These are phyloP conservation scores for Hypoxylon sp. DNA, from an alignment of 2,329 filamentous ascomycete genomes.

Conservation along the genomic window DNA sequence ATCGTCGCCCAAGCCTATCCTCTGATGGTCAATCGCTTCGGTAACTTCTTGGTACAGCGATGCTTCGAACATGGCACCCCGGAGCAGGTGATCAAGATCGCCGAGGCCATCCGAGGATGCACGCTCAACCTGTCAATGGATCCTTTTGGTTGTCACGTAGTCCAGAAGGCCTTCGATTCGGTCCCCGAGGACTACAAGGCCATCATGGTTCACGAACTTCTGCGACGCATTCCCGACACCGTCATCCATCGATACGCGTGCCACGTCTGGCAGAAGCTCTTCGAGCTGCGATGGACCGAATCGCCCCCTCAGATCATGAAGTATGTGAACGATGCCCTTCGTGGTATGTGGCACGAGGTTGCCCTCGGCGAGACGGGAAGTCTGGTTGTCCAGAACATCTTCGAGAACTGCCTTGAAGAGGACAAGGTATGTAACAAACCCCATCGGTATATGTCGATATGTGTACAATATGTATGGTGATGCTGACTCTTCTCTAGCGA, in stretches of 20 bases:
- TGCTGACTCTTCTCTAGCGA: slow-evolving; percentile 64
- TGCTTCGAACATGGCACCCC: slow-evolving; percentile 98
- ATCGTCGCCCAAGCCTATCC: slow-evolving; percentile 95
- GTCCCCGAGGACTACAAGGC: slow-evolving; percentile 98
- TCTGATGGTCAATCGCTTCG: slow-evolving; percentile 97
- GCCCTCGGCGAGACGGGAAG: slow-evolving; percentile 97
- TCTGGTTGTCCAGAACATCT: slow-evolving; percentile 98
- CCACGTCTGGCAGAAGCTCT: slow-evolving; percentile 99
- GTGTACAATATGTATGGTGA: not conserved
- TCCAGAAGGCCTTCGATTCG: slow-evolving; percentile 98
- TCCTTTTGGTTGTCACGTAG: slow-evolving; percentile 96
- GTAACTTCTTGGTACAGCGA: slow-evolving; percentile 96
- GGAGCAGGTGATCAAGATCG: slow-evolving; percentile 94
- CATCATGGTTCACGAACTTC: slow-evolving; percentile 97
- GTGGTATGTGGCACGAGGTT: slow-evolving; percentile 98
- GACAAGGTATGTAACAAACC: slow-evolving; percentile 78
- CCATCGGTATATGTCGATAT: slow-evolving; percentile 1
- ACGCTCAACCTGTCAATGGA: slow-evolving; percentile 97
- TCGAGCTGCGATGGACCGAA: slow-evolving; percentile 94
- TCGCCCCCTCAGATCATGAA: slow-evolving; percentile 98
- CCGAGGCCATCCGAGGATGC: slow-evolving; percentile 91
- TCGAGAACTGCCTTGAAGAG: slow-evolving; percentile 98
- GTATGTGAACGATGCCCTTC: slow-evolving; percentile 93
- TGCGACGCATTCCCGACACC: slow-evolving; percentile 94
- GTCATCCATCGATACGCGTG: slow-evolving; percentile 98